Evolutionary conservation across 495 filamentous ascomycete species (phyloP), one percentile per base, ranked within the genome.

Genomic region (Cladorrhinum samala): DNA sequence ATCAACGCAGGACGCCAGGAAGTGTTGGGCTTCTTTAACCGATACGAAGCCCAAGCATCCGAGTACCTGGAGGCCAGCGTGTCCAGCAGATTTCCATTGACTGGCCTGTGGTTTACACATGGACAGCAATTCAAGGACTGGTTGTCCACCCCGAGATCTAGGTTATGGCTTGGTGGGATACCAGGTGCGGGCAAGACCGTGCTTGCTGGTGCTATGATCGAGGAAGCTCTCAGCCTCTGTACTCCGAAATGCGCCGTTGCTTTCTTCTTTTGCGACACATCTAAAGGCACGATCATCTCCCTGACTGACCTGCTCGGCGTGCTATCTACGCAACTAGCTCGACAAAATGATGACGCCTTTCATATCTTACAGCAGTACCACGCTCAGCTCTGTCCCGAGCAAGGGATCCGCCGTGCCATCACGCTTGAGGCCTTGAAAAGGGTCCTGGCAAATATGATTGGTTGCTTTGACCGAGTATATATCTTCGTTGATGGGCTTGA

Each of bases 171-270:
- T 2, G 61, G 57, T 53, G 70, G 70, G 1, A 74, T 74, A 21
- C 66, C 72, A 11, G 72, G 71, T 0, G 70, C 68, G 9, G 72
- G 71, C 7, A 75, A 75, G 46, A 72, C 72, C 0, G 60, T 74
- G 1, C 65, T 75, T 3, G 56, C 72, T 14, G 62, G 57, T 9
- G 38, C 53, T 13, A 49, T 64, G 7, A 57, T 65, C 49, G 51
- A 58, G 23, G 50, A 56, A 16, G 52, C 52, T 18, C 30, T 60
- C 1, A 24, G 19, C n/a, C 44, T 49, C 16, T 45, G 43, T 19
- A 46, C 19, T 14, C 24, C 52, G 7, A 43, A 23, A 17, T 50
- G 49, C 11, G 71, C 57, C 6, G 58, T 62, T 2, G 72, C 68
- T 8, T 76, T 55, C 41, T 76, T 70, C 60, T 74, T 69, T 37